phyloP scores from a whole-genome alignment of 176 grass and related monocot genomes.

The Oryza officinalis region DNA sequence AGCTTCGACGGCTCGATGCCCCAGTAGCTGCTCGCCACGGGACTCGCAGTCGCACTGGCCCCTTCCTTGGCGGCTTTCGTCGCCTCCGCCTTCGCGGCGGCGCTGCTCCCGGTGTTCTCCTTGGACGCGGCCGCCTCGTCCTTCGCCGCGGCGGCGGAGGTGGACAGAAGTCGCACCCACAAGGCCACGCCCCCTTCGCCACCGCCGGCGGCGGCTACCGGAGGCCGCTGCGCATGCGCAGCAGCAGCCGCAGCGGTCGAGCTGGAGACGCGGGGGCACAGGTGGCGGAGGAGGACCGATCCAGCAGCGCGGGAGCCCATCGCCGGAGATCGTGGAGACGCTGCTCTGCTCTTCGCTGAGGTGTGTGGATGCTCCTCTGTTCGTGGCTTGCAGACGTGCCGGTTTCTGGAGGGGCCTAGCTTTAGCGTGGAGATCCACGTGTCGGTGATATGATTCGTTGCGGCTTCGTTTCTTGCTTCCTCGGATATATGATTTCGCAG shows the following conservation, averaged over 20 bases:
- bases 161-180: constrained; percentile 49
- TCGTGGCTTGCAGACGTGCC: constrained; percentile 12
- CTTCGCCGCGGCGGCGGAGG: constrained; percentile 36
- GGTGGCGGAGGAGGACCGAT: constrained; percentile 46
- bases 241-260: not conserved
- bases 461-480: no score
- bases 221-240: not conserved
- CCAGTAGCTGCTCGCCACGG: constrained; percentile 67
- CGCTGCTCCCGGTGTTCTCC: constrained; percentile 18
- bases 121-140: constrained; percentile 45
- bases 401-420: not conserved
- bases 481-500: no score
- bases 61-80: not conserved
- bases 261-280: constrained; percentile 41
- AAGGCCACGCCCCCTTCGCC: constrained; percentile 3
- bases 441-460: no score
- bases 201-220: constrained; percentile 13
- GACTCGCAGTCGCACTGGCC: constrained; percentile 1
- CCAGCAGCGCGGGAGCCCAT: constrained; percentile 56
- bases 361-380: not conserved
- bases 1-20: constrained; percentile 62
- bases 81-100: constrained; percentile 21
- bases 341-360: not conserved
- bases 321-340: not conserved
- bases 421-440: not conserved